Base-by-base conservation (phyloP, 345 rosid species). In the Eucalyptus marginata region DNA sequence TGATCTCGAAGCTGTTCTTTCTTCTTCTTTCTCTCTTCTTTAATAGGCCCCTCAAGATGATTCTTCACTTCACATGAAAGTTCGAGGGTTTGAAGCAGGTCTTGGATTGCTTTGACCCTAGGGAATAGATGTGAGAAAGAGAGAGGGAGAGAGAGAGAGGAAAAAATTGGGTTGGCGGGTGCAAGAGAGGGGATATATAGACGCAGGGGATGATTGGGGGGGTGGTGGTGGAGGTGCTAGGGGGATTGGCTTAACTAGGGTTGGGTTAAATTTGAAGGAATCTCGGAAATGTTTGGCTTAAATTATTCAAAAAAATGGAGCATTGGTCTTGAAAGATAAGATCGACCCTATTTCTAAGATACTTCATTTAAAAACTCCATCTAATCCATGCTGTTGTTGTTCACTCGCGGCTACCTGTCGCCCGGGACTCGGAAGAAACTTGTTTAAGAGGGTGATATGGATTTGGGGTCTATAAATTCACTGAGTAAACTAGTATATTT, bases 191-290 rank as follows among this genome's bases (percentile, higher is more conserved):
- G 87, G 88, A 87, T 91, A 89, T 89, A 90, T 89, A 92, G 88
- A 91, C 16, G 71, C 44, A 66, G 64, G 84, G 84, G 36, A 66
- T 33, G 43, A 87, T 47, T 49, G 80, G 79, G 85, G 14, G 31
- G 88, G 40, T 24, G 86, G 33, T 22, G 52, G 20, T 62, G 49
- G 20, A 36, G 33, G 76, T 66, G 76, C 76, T n/a, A 80, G 10
- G 40, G 90, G 58, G 84, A 86, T 54, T 59, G 89, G 79, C 59
- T 62, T 86, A 89, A 89, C 90, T 25, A 83, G 62, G 90, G 92
- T 89, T 88, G 91, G 92, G 94, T 92, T 90, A 87, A 89, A 76
- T 40, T 76, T 40, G 84, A 76, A 76, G 84, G 84, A 76, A 76
- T 76, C 47, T 76, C 13, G 47, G 84, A 76, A 76, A 76, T 76